Evolutionary conservation across 345 rosid genomes (phyloP), one percentile per base, ranked within the genome.

Genomic region (Alliaria petiolata): DNA sequence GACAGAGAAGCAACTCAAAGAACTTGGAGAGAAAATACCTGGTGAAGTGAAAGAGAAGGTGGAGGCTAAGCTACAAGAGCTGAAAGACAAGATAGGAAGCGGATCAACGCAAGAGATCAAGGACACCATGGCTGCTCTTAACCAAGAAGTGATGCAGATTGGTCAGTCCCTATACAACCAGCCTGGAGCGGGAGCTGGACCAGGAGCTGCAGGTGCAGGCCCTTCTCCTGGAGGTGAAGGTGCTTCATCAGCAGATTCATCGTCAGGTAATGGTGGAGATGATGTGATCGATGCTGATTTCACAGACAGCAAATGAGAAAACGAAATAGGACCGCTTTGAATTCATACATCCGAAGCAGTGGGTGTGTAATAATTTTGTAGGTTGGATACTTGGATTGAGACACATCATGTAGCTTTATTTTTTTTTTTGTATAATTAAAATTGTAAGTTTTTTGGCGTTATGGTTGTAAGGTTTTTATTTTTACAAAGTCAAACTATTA

Each of bases 101-200:
- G 95, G 84, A 13, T 67, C 91, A 8, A 93, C 96, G 1, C 97
- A 93, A 76, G 79, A 50, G 0, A 89, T 93, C 35, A 91, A 91
- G 74, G 97, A 91, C 11, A 78, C 97, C 10, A 87, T 91, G 85
- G 83, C 97, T 52, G 89, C 96, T 3, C 86, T 91, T 10, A 93
- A 93, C 79, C 96, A 89, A 68, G 98, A 91, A 75, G 96, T 91
- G 44, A 91, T 93, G 95, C 98, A 93, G 79, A 80, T 93, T 28
- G 96, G 98, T 14, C 98, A 85, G 75, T 87, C 91, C 7, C 86
- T 93, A 0, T 93, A 91, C 83, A 93, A 86, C 83, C 97, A 90
- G 68, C 97, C 93, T 0, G 95, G 97, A 8, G 86, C 89, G 6
- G 74, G 77, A 52, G 50, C 79, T 15, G 40, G 25, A 22, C 25